phyloP scores from a whole-genome alignment of 345 rosid genomes.

The Sonneratia caseolaris region DNA sequence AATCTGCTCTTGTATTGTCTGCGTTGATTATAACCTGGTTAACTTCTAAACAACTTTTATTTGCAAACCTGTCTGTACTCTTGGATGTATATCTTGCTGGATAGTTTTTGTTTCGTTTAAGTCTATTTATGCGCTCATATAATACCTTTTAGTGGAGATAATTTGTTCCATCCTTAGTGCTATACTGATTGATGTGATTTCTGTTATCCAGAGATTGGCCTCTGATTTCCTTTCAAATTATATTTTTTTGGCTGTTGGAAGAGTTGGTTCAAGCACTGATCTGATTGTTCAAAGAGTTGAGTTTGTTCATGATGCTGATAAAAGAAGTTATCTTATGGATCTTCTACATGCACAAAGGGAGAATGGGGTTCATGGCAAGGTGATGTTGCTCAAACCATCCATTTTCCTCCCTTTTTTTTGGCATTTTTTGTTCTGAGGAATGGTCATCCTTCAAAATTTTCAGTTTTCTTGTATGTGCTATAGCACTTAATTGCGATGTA shows the following conservation, averaged over 20 bases:
- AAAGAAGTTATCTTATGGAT: slow-evolving; percentile 99
- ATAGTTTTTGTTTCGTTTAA: not conserved
- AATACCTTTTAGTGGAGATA: not conserved
- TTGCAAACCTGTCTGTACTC: not conserved
- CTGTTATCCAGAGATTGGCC: slow-evolving; percentile 74
- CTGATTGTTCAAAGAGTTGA: slow-evolving; percentile 95
- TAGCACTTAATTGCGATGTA: too few species aligned
- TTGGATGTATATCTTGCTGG: not conserved
- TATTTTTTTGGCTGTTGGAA: slow-evolving; percentile 89
- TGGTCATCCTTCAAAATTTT: not conserved
- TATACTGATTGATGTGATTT: not conserved
- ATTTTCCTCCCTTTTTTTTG: not conserved
- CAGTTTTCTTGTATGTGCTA: not conserved
- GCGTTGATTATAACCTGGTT: too few species aligned
- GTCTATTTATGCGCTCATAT: too few species aligned
- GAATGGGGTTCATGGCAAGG: slow-evolving; percentile 73
- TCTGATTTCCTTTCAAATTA: slow-evolving; percentile 76
- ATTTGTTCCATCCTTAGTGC: not conserved
- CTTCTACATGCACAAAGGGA: slow-evolving; percentile 94
- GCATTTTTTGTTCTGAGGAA: not conserved
- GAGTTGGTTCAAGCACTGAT: slow-evolving; percentile 99
- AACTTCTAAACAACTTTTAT: too few species aligned
- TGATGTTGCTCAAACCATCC: slow-evolving; percentile 13
- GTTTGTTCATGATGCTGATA: slow-evolving; percentile 86
- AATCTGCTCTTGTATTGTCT: not conserved